phyloP scores from a whole-genome alignment of 805 yeast genomes.

The Pichia occidentalis region DNA sequence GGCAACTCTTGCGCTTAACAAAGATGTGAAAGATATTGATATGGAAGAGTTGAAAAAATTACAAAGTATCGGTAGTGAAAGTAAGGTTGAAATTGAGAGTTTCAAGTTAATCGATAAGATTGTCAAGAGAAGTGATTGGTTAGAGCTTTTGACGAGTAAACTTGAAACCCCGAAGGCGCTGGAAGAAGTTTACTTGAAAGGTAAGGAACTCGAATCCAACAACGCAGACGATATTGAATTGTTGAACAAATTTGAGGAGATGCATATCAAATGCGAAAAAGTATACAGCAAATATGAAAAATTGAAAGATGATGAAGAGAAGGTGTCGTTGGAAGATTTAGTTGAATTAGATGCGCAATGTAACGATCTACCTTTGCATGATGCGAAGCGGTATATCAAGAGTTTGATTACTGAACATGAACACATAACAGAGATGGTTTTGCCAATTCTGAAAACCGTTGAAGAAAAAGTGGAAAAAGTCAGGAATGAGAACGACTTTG shows the following conservation, averaged over 20 bases:
- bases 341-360: not conserved
- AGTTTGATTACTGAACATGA: constrained; percentile 3
- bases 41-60: constrained; percentile 45
- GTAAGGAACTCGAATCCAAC: constrained; percentile 15
- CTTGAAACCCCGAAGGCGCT: constrained; percentile 25
- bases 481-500: not conserved
- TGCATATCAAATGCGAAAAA: constrained; percentile 16
- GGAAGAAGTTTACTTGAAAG: constrained; percentile 21
- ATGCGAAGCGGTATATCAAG: not conserved
- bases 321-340: not conserved
- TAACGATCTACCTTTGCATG: constrained; percentile 4
- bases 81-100: constrained; percentile 52
- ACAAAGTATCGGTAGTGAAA: constrained; percentile 50
- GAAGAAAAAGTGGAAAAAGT: not conserved
- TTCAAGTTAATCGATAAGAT: constrained; percentile 35
- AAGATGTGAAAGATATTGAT: constrained; percentile 21
- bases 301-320: not conserved
- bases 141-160: constrained; percentile 18
- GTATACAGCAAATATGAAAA: constrained; percentile 6
- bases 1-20: constrained; percentile 34
- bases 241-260: constrained; percentile 10
- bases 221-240: constrained; percentile 15
- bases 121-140: constrained; percentile 35
- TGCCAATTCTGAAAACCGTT: constrained; percentile 1
- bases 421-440: not conserved